Conservation (phyloP, 2,329 filamentous ascomycete species). For the Juglanconis sp. region DNA sequence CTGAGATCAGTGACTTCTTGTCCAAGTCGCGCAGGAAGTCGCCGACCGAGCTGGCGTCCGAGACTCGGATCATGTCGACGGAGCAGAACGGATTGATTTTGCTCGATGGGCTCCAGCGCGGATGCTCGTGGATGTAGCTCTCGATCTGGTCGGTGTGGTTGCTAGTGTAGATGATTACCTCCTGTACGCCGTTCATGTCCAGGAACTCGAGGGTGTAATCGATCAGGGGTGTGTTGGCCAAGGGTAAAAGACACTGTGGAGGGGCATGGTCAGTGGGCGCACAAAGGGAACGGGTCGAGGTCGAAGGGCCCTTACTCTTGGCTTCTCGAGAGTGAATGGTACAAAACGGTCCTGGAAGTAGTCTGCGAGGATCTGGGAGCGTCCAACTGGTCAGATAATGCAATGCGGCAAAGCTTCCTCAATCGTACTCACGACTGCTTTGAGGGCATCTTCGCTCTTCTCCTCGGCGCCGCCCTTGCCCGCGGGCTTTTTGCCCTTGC, state of each 20-base stretch:
- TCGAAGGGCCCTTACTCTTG: constrained; percentile 60
- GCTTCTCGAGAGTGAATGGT: constrained; percentile 84
- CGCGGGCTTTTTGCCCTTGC: constrained; percentile 52
- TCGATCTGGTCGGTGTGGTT: constrained; percentile 85
- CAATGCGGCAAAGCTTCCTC: constrained; percentile 22
- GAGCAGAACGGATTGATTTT: constrained; percentile 66
- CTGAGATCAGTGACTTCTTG: constrained; percentile 75
- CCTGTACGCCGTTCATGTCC: constrained; percentile 89
- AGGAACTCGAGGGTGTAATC: constrained; percentile 98
- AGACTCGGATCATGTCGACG: constrained; percentile 80
- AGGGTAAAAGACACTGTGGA: constrained; percentile 77
- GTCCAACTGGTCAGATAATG: constrained; percentile 20
- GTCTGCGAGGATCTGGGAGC: constrained; percentile 75
- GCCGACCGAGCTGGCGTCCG: constrained; percentile 79
- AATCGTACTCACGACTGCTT: constrained; percentile 49
- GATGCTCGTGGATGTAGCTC: constrained; percentile 75
- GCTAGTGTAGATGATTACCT: constrained; percentile 89
- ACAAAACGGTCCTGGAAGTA: constrained; percentile 90
- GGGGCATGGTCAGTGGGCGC: constrained; percentile 17
- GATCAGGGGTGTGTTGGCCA: constrained; percentile 91
- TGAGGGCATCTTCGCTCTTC: constrained; percentile 57
- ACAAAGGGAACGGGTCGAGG: not conserved
- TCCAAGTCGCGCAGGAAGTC: constrained; percentile 95
- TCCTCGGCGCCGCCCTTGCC: constrained; percentile 47
- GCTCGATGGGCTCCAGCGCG: constrained; percentile 61